These are phyloP conservation scores for Xylaria cubensis DNA, from an alignment of 495 filamentous ascomycete genomes.

Conservation along the genomic window DNA sequence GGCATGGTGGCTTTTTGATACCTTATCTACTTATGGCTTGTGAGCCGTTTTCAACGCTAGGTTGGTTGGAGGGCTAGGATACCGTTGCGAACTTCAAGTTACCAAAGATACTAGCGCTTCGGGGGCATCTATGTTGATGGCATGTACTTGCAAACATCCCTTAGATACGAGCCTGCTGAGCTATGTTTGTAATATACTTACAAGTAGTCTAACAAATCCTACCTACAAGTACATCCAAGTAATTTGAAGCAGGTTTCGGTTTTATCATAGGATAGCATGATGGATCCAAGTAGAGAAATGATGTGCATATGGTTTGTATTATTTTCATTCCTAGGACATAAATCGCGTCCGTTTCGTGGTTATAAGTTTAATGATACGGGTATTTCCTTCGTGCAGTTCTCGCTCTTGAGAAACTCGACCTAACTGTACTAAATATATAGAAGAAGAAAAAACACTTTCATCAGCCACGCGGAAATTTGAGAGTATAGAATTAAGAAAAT, in stretches of 20 bases:
- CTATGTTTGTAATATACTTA: neutral
- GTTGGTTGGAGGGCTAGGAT: conserved; percentile 22
- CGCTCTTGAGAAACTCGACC: neutral
- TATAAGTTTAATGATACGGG: neutral
- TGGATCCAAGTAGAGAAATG: neutral
- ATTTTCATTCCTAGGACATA: neutral
- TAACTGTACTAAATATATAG: neutral
- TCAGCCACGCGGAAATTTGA: conserved; percentile 11
- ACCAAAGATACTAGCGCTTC: conserved; percentile 5
- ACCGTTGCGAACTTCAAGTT: conserved; percentile 41
- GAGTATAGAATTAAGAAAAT: conserved; percentile 33
- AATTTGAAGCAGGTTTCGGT: neutral
- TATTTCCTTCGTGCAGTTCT: neutral
- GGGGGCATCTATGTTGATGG: neutral
- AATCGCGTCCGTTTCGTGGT: neutral
- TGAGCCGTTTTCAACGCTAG: neutral
- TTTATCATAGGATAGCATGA: neutral
- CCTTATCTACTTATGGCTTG: neutral
- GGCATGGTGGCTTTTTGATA: neutral
- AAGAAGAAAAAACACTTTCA: neutral
- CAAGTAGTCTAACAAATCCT: neutral
- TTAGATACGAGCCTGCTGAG: neutral
- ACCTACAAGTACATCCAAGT: neutral
- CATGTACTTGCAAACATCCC: conserved; percentile 4
- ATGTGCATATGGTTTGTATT: neutral